Base-by-base conservation (phyloP, 768 basidiomycete genomes). In the Tylopilus rubrobrunneus region DNA sequence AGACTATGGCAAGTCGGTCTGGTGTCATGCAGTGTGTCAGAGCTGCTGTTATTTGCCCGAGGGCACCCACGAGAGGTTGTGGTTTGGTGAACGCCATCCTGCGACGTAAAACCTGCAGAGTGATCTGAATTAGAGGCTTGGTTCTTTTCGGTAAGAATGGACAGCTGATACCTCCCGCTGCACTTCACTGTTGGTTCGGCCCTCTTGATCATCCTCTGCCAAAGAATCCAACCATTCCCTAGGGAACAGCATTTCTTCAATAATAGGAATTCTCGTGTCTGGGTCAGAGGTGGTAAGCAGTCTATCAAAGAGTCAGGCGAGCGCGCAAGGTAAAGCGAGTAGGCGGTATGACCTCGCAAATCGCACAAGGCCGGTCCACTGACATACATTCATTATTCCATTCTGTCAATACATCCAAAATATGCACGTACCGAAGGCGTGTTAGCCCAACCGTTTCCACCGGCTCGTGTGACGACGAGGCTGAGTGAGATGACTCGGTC, bases 1-100 rank as follows among this genome's bases (percentile, higher is more conserved):
- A 31, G 31, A 31, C 31, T 31, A 8, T 8, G 31, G 31, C 31
- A 11, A 31, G 31, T 31, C 31, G 31, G 31, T 31, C 31, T 31
- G 31, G 67, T 5, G 71, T 62, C 58, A 89, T 82, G 49, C 76
- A 62, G 63, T 92, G 89, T 0, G 84, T 86, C 1, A 87, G 57
- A 0, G 62, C 83, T 1, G 90, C 87, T 14, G 72, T 74, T 81
- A 87, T 83, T 66, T 93, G 92, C 11, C 86, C 89, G 15, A 92
- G 52, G 27, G 79, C 70, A 0, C 90, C 90, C 17, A 79, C 55
- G 48, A 84, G 65, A 3, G 71, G 73, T 58, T 90, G 91, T 3
- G 79, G 81, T 33, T 76, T 78, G 2, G 85, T 83, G 7, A 79
- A 69, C 5, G 67, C 59, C 17, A 82, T 70, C 19, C 85, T 81